Base-by-base conservation (phyloP, 805 yeast species). In the Ogataea dorogensis region DNA sequence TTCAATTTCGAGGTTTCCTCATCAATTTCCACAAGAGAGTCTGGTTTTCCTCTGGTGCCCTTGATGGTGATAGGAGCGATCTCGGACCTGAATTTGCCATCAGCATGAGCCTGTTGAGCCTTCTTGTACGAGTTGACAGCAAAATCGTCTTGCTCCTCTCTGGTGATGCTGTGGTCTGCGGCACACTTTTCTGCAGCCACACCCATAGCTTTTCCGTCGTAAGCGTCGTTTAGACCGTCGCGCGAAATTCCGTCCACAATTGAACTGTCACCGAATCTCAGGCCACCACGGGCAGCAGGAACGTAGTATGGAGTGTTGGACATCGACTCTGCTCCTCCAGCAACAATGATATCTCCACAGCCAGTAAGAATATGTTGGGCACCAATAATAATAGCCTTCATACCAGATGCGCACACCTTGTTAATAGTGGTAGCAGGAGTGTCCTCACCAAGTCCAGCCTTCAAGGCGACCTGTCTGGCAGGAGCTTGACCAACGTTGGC, bases 291-390 rank as follows among this genome's bases (percentile, higher is more conserved):
- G 27, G 93, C 88, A 40, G 78, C 59, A 40, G 95, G 93, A 38
- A 86, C 58, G 61, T 91, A 91, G 73, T 89, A 91, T 36, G 98
- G 98, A 22, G 89, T 77, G 61, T 93, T 91, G 42, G 96, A 72
- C 98, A 93, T 91, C 40, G 95, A 83, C 68, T 93, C 98, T 51
- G 96, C 93, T 59, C 98, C 98, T 51, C 98, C 98, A 21, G 93
- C 94, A 49, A 93, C 84, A 29, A 93, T 93, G 42, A 93, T 81
- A 56, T 89, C 96, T 38, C 96, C 95, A 46, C 74, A 71, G 36
- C 98, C 97, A 48, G 93, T 75, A 58, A 84, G 64, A 52, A 91
- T 89, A 35, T 89, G 70, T 68, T 89, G 98, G 25, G 97, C 88
- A 45, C 86, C 98, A 42, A 85, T 65, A 53, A 89, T 87, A 54